These are phyloP conservation scores for Eutrema heterophyllum DNA, from an alignment of 345 rosid species.

Conservation along the genomic window DNA sequence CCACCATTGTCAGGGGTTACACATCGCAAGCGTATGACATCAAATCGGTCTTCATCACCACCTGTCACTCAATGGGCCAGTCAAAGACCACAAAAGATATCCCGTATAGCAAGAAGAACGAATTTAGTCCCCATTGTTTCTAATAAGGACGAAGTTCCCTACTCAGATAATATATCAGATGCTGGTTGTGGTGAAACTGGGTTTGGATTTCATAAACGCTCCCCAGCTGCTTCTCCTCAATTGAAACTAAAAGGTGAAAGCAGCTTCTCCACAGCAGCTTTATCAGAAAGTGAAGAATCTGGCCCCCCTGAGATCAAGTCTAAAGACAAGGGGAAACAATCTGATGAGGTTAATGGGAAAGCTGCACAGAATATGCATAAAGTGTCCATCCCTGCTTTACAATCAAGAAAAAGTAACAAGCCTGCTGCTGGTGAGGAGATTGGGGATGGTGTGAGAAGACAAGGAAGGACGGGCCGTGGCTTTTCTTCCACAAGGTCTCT, in stretches of 20 bases:
- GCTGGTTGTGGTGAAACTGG: slow-evolving; percentile 60
- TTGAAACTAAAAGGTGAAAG: slow-evolving; percentile 58
- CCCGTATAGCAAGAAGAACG: slow-evolving; percentile 84
- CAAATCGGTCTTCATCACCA: slow-evolving; percentile 74
- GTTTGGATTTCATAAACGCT: slow-evolving; percentile 56
- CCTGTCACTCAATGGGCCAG: slow-evolving; percentile 82
- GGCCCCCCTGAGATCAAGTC: slow-evolving; percentile 73
- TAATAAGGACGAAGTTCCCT: slow-evolving; percentile 57
- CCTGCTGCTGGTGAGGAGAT: slow-evolving; percentile 52
- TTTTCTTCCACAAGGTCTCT: slow-evolving; percentile 56
- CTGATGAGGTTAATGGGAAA: slow-evolving; percentile 78
- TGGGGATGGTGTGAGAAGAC: slow-evolving; percentile 77
- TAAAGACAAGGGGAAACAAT: slow-evolving; percentile 60
- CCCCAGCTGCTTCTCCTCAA: slow-evolving; percentile 54
- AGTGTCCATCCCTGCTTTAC: slow-evolving; percentile 43
- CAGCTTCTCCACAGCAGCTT: slow-evolving; percentile 53
- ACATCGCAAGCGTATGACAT: slow-evolving; percentile 64
- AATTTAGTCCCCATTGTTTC: slow-evolving; percentile 69
- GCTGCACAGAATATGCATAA: slow-evolving; percentile 59
- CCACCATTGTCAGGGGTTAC: slow-evolving; percentile 56
- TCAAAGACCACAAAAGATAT: slow-evolving; percentile 83
- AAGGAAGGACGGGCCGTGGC: slow-evolving; percentile 83
- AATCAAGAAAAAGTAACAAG: slow-evolving; percentile 79
- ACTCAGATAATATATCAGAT: slow-evolving; percentile 61
- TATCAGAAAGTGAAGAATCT: slow-evolving; percentile 95